Percentiles rank a stretch among this genome's conserved stretches.
Evolutionary conservation across 2,329 filamentous ascomycete species (phyloP).

Genomic region (Aspergillus hiratsukae): DNA sequence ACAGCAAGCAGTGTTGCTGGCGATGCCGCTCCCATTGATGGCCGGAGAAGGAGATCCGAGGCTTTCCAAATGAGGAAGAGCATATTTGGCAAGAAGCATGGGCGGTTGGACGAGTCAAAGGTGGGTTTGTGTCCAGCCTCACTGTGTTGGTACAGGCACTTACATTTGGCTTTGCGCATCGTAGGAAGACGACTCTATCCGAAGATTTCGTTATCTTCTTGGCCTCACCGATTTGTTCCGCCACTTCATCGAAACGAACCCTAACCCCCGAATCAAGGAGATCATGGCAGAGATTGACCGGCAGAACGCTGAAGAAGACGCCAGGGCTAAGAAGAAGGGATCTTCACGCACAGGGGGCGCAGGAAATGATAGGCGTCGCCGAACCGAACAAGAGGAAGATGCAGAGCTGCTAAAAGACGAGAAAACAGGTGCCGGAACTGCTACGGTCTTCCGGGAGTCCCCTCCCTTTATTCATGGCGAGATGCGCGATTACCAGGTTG

Average conservation of each 20-base stretch:
- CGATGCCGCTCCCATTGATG: constrained; percentile 64
- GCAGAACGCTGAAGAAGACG: constrained; percentile 72
- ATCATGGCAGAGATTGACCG: constrained; percentile 93
- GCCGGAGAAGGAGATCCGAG: constrained; percentile 79
- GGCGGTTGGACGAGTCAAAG: constrained; percentile 86
- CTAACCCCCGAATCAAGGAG: constrained; percentile 88
- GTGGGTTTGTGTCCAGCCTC: constrained; percentile 44
- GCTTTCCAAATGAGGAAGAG: constrained; percentile 85
- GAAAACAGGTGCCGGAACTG: constrained; percentile 77
- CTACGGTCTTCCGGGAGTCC: constrained; percentile 90
- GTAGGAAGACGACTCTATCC: constrained; percentile 90
- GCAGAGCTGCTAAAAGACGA: constrained; percentile 83
- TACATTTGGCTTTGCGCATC: constrained; percentile 6
- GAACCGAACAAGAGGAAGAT: constrained; percentile 97
- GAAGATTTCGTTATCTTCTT: constrained; percentile 88
- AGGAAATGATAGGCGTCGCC: constrained; percentile 68
- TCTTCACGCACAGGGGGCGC: constrained; percentile 80
- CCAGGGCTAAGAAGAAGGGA: constrained; percentile 69
- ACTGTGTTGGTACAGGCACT: constrained; percentile 3
- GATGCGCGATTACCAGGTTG: constrained; percentile 96
- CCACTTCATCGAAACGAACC: constrained; percentile 97
- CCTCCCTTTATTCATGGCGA: constrained; percentile 79
- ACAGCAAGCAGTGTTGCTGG: constrained; percentile 81
- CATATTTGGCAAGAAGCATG: constrained; percentile 92
- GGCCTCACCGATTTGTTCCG: constrained; percentile 95